These are phyloP conservation scores for Verbascum thapsus DNA, from an alignment of 257 asterid species.

Conservation along the genomic window DNA sequence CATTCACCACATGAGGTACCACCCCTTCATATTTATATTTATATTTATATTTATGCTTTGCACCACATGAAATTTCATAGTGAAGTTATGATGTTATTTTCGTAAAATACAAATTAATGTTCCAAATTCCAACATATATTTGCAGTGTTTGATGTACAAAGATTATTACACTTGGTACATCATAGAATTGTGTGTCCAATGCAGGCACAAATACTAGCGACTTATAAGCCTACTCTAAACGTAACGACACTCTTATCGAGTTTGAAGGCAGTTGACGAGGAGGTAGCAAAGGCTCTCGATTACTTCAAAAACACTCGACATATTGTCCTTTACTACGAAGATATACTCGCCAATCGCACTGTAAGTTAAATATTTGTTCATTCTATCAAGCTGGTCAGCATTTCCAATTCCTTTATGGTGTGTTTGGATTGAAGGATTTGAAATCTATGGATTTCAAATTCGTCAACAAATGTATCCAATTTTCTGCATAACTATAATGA, in stretches of 20 bases:
- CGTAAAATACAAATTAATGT: no score
- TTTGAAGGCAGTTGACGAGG: constrained; percentile 44
- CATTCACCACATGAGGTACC: constrained; percentile 74
- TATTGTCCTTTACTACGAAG: constrained; percentile 75
- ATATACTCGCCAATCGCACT: constrained; percentile 52
- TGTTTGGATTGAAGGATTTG: no score
- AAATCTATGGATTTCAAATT: no score
- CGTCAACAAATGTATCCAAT: no score
- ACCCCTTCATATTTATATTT: not conserved
- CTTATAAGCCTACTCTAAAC: constrained; percentile 66
- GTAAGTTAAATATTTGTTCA: constrained; percentile 32
- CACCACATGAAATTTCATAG: no score
- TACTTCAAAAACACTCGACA: constrained; percentile 67
- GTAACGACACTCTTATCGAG: constrained; percentile 45
- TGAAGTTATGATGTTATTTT: no score
- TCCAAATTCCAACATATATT: no score
- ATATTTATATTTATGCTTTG: no score
- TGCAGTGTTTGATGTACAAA: no score
- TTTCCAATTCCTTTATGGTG: no score
- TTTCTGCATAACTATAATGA: no score
- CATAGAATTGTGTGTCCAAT: not conserved
- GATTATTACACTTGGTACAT: no score
- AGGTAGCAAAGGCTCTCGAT: constrained; percentile 48
- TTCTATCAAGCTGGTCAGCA: not conserved
- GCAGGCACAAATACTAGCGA: constrained; percentile 82